Conservation (phyloP, 2,329 filamentous ascomycete genomes). For the Colletotrichum tropicicola region DNA sequence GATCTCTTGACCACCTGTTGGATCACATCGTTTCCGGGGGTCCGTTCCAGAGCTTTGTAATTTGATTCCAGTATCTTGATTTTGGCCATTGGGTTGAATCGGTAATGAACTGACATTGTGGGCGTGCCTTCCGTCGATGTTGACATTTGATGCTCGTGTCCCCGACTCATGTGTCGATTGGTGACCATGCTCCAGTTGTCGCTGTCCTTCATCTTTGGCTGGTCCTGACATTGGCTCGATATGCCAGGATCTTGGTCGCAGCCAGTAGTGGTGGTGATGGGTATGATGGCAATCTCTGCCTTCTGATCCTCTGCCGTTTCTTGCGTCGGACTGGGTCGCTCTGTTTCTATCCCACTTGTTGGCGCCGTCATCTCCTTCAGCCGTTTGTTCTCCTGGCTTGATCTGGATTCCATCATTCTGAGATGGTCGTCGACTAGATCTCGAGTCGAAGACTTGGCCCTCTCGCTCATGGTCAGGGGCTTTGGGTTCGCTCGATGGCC, state of each 20-base stretch:
- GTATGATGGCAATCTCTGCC: conserved; percentile 60
- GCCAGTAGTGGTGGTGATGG: conserved; percentile 71
- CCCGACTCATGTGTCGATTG: conserved; percentile 13
- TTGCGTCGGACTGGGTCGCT: background rate
- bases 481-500: conserved; percentile 33
- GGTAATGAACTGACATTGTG: conserved; percentile 1
- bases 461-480: conserved; percentile 6
- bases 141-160: conserved; percentile 4
- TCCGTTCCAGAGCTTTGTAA: too few relatives aligned
- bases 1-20: conserved; percentile 12
- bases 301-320: background rate
- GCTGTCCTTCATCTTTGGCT: background rate
- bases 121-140: conserved; percentile 19
- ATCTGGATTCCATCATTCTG: background rate
- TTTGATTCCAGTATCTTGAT: too few relatives aligned
- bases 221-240: conserved; percentile 1
- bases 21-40: conserved; percentile 11
- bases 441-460: conserved; percentile 1
- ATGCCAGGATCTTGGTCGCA: conserved; percentile 41
- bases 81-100: too few relatives aligned
- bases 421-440: background rate
- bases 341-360: too few relatives aligned
- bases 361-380: background rate
- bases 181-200: conserved; percentile 11
- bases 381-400: background rate